Evolutionary conservation across 169 alveolate genomes (phyloP), one percentile per base, ranked within the genome.

Genomic region (Plasmodium gallinaceum): DNA sequence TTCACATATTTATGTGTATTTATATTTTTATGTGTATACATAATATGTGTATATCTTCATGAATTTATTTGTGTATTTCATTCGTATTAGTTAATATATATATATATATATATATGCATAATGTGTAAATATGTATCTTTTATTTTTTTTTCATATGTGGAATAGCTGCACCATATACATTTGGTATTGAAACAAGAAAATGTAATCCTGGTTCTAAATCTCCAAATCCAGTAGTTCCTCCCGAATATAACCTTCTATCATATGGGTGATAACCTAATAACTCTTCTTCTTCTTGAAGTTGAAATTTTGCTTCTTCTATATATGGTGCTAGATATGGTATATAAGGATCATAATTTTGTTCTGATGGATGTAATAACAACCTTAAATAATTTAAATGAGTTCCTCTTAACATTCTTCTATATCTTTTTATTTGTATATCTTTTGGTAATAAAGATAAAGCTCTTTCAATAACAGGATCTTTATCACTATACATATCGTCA

Each of bases 271-370:
- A 95, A 22, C 97, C 97, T 46, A 95, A 92, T 88, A 95, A 91
- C 74, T 95, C 97, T 69, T 95, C 97, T 58, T 95, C 97, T 88
- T 95, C 97, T 71, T 95, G 97, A 48, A 95, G 68, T 87, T 95
- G 97, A 68, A 95, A 95, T 88, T 95, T 95, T 39, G 97, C 97
- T 85, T 95, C 97, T 88, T 95, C 97, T n/a, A 95, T 93, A 73
- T 93, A 95, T 18, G 97, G 97, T 32, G 97, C 97, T 80, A 95
- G 83, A 74, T 95, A 95, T 0, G 97, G 97, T 39, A 95, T 92
- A 75, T 93, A 95, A 6, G 97, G 97, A 65, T 95, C 97, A 74
- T 95, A 95, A 76, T 95, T 95, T 83, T 95, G 97, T 24, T 93
- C 96, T 87, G 94, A 96, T 62, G 95, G 92, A 8, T 93, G 94